Percentiles rank a stretch among this genome's conserved stretches.
These are phyloP conservation scores for Fusarium austroafricanum DNA, from an alignment of 2,329 filamentous ascomycete genomes.

Conservation along the genomic window DNA sequence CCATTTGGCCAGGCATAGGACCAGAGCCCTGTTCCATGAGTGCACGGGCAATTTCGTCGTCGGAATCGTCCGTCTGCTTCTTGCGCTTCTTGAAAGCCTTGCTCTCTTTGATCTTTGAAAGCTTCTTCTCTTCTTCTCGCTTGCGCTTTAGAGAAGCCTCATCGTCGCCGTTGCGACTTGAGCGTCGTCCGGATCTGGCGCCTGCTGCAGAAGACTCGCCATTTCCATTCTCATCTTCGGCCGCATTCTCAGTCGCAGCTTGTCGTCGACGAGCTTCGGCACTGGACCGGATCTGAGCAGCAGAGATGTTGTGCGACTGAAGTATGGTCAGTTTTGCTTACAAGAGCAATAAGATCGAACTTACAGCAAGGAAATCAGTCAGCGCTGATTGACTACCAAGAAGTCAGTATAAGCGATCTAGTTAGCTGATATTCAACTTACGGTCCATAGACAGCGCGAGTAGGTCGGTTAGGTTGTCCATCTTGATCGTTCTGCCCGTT, in stretches of 20 bases:
- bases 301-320: conserved; percentile 78
- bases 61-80: conserved; percentile 51
- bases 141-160: conserved; percentile 50
- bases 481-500: neutral
- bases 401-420: neutral
- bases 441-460: conserved; percentile 55
- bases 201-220: conserved; percentile 34
- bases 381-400: conserved; percentile 61
- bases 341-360: conserved; percentile 20
- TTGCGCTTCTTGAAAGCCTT: conserved; percentile 69
- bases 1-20: conserved; percentile 84
- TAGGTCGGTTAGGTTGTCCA: conserved; percentile 35
- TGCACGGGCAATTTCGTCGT: conserved; percentile 62
- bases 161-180: conserved; percentile 40
- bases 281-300: conserved; percentile 64
- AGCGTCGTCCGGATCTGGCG: conserved; percentile 44
- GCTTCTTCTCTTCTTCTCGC: conserved; percentile 62
- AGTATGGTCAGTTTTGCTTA: conserved; percentile 32
- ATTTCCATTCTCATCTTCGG: conserved; percentile 39
- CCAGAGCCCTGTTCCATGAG: conserved; percentile 60
- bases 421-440: conserved; percentile 38
- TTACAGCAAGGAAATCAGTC: conserved; percentile 64
- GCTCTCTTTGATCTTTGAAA: conserved; percentile 71
- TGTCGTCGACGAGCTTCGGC: conserved; percentile 61
- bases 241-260: conserved; percentile 41